A percentile compares a stretch with the other conserved stretches of the same genome.
phyloP scores from a whole-genome alignment of 768 basidiomycete genomes.

The Tubosaeta sp. region DNA sequence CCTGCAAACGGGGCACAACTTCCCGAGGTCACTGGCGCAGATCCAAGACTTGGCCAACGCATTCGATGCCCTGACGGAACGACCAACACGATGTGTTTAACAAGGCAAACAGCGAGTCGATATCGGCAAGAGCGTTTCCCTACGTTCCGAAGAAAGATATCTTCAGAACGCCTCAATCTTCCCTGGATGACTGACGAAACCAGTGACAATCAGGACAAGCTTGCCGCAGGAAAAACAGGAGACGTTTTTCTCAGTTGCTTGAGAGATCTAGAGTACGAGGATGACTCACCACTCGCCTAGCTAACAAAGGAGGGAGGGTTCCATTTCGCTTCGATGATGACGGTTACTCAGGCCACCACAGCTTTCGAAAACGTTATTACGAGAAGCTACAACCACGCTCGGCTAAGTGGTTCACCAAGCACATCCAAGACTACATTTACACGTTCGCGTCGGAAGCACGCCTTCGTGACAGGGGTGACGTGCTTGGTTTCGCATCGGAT shows the following conservation, averaged over 20 bases:
- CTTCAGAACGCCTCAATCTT: conserved; percentile 55
- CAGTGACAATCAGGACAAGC: conserved; percentile 59
- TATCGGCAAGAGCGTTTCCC: conserved; percentile 58
- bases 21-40: conserved; percentile 51
- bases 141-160: conserved; percentile 48
- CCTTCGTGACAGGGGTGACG: conserved; percentile 51
- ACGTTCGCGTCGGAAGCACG: conserved; percentile 59
- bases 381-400: conserved; percentile 40
- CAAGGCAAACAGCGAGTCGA: conserved; percentile 55
- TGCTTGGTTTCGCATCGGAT: conserved; percentile 54
- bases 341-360: conserved; percentile 20
- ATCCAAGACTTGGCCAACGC: conserved; percentile 60
- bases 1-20: conserved; percentile 45
- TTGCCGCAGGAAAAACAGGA: conserved; percentile 51
- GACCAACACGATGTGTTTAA: conserved; percentile 52
- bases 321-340: neutral
- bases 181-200: conserved; percentile 68
- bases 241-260: conserved; percentile 50
- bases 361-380: conserved; percentile 50
- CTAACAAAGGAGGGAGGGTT: conserved; percentile 57
- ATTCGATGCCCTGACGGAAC: conserved; percentile 53
- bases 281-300: conserved; percentile 51
- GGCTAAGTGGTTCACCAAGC: conserved; percentile 42
- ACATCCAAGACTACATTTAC: conserved; percentile 53
- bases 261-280: conserved; percentile 47